Evolutionary conservation across 164 flowering plant genomes (phyloP).

Genomic region (Protea cynaroides): DNA sequence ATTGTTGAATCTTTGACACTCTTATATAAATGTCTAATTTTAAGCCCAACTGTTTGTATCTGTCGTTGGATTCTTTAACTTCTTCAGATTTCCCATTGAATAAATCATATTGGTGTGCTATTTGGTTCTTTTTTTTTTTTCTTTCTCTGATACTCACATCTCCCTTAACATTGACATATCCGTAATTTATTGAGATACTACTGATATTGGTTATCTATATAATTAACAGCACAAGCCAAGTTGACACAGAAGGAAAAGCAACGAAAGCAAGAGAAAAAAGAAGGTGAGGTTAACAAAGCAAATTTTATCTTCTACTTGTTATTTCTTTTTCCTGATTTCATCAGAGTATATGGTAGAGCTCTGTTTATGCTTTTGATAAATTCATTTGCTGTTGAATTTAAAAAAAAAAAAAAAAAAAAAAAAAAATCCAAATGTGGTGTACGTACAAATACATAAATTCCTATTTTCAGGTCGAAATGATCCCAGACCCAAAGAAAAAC

Average conservation of each 20-base stretch:
- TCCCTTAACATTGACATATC: background rate
- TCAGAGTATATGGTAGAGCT: background rate
- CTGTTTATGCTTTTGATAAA: too few species aligned
- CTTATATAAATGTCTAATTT: too few species aligned
- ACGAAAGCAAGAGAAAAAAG: constrained; percentile 39
- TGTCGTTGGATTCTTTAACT: background rate
- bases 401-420: too few species aligned
- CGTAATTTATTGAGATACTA: constrained; percentile 3
- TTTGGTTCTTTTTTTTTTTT: background rate
- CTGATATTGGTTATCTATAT: constrained; percentile 8
- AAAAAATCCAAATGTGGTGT: too few species aligned
- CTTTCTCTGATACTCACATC: background rate
- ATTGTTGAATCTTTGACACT: background rate
- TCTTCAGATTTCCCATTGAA: too few species aligned
- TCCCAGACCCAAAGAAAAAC: constrained; percentile 40
- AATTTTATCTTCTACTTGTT: background rate
- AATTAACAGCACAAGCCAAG: constrained; percentile 30
- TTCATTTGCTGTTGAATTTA: too few species aligned
- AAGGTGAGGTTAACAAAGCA: constrained; percentile 22
- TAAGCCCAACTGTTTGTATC: background rate
- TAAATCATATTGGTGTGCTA: too few species aligned
- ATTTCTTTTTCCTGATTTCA: background rate
- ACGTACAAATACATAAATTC: background rate
- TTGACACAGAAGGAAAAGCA: constrained; percentile 38
- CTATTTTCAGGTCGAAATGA: constrained; percentile 39